Conservation (phyloP, 306 rosid genomes). For the Phaseolus lunatus region DNA sequence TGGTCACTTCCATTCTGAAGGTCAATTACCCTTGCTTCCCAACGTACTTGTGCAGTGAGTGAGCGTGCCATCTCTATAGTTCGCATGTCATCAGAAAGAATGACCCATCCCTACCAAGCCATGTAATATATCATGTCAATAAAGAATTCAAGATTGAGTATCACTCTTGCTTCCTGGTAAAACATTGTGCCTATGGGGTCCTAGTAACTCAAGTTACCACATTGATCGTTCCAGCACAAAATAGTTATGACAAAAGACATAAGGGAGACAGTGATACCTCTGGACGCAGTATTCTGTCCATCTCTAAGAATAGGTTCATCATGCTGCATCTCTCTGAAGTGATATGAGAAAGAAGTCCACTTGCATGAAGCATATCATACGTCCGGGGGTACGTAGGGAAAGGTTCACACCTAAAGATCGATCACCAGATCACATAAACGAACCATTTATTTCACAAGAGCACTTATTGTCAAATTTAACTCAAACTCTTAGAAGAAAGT, state of each 20-base stretch:
- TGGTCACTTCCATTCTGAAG: constrained; percentile 85
- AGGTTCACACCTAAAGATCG: constrained; percentile 81
- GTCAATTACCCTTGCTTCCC: constrained; percentile 94
- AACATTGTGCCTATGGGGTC: no score
- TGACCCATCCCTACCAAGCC: constrained; percentile 78
- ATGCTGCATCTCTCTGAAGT: constrained; percentile 73
- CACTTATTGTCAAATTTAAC: not conserved
- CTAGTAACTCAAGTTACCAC: not conserved
- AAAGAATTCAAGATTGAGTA: not conserved
- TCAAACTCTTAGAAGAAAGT: not conserved
- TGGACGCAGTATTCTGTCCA: constrained; percentile 92
- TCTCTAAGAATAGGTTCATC: constrained; percentile 77
- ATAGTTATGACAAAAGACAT: constrained; percentile 13
- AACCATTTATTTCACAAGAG: constrained; percentile 33
- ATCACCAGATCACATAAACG: constrained; percentile 38
- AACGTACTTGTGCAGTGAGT: constrained; percentile 72
- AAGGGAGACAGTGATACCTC: constrained; percentile 59
- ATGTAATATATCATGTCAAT: constrained; percentile 20
- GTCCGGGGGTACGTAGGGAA: constrained; percentile 94
- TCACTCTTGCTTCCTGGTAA: no score
- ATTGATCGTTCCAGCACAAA: not conserved
- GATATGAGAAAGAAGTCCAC: constrained; percentile 76
- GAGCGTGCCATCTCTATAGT: constrained; percentile 78
- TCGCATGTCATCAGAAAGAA: constrained; percentile 70
- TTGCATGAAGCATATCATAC: constrained; percentile 87